A percentile compares a stretch with the other conserved stretches of the same genome.
Conservation (phyloP, 116 monocot genomes). For the Thalassia testudinum region DNA sequence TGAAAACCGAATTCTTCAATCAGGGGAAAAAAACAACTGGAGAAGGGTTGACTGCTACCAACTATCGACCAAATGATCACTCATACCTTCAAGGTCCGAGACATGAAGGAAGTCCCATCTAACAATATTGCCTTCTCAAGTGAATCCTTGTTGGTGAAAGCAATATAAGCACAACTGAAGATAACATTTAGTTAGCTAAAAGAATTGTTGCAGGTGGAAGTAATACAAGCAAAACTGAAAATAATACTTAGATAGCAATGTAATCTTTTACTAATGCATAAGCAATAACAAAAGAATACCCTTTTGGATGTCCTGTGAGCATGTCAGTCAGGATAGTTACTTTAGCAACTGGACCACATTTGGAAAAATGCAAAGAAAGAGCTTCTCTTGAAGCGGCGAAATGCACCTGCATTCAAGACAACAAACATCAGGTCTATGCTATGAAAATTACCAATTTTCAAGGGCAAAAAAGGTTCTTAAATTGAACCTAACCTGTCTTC, state of each 20-base stretch:
- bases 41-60: too few relatives aligned
- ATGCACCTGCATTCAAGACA: too few relatives aligned
- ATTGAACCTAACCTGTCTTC: too few relatives aligned
- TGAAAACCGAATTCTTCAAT: too few relatives aligned
- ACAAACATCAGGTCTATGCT: too few relatives aligned
- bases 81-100: not conserved
- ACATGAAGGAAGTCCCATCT: not conserved
- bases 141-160: not conserved
- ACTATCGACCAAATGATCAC: too few relatives aligned
- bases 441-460: too few relatives aligned
- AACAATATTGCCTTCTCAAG: not conserved
- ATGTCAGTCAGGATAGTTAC: not conserved
- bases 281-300: too few relatives aligned
- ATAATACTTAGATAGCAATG: not conserved
- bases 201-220: not conserved
- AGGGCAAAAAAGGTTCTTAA: too few relatives aligned
- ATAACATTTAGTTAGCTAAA: too few relatives aligned
- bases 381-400: not conserved
- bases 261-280: too few relatives aligned
- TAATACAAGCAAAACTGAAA: not conserved
- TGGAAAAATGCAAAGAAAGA: not conserved
- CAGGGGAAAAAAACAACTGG: too few relatives aligned
- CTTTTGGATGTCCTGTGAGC: not conserved
- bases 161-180: not conserved
- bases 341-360: not conserved